A percentile compares a stretch with the other conserved stretches of the same genome.
These are phyloP conservation scores for Ganoderma boninense DNA, from an alignment of 1,284 basidiomycete species.

Conservation along the genomic window DNA sequence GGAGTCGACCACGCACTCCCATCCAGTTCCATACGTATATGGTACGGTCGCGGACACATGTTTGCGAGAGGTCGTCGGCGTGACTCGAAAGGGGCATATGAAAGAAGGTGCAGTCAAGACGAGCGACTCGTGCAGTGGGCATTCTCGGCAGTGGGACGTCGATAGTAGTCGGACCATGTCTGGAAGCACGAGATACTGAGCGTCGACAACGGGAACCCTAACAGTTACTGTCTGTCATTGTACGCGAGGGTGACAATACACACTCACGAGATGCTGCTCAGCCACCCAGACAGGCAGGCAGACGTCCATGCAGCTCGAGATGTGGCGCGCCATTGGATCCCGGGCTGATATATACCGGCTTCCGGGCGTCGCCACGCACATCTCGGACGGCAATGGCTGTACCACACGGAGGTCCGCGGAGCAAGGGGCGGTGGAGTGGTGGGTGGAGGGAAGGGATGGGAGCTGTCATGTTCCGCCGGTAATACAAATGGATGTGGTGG, in stretches of 20 bases:
- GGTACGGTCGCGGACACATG: background rate
- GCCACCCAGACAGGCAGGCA: constrained; percentile 3
- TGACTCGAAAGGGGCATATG: constrained; percentile 16
- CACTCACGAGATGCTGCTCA: constrained; percentile 1
- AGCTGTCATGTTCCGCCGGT: constrained; percentile 3
- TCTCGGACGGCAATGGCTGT: constrained; percentile 3
- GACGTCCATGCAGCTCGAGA: background rate
- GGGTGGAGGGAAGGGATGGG: background rate
- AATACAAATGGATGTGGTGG: background rate
- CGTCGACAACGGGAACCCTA: constrained; percentile 4
- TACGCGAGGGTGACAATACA: background rate
- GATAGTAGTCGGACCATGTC: constrained; percentile 1
- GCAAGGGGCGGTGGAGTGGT: background rate
- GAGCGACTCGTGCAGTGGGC: background rate
- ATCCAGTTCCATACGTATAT: background rate
- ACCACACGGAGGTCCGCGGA: constrained; percentile 7
- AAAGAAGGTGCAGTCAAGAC: constrained; percentile 8
- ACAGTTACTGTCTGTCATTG: background rate
- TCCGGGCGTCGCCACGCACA: constrained; percentile 11
- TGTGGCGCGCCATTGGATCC: constrained; percentile 5
- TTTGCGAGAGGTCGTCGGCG: background rate
- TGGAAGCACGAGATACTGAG: background rate
- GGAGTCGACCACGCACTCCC: background rate
- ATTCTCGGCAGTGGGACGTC: background rate
- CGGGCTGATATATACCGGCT: constrained; percentile 12